Conservation (phyloP, 352 stramenopile genomes). For the Phytopythium ostracodes region DNA sequence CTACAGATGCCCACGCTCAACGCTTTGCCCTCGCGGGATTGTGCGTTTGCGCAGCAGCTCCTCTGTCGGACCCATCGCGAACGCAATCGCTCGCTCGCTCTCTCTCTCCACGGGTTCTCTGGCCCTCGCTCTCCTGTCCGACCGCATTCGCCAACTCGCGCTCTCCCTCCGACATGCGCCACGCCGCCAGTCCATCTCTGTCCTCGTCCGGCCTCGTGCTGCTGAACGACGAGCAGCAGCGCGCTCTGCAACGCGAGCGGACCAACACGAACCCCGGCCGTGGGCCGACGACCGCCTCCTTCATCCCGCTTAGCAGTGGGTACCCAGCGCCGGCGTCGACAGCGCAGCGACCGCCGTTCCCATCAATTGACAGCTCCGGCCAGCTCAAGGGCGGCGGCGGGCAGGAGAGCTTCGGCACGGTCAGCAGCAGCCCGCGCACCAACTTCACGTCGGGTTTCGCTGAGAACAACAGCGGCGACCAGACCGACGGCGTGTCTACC, state of each 20-base stretch:
- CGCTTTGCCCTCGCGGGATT: no score
- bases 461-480: constrained; percentile 28
- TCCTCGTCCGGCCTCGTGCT: constrained; percentile 24
- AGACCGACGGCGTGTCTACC: neutral
- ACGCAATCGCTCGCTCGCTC: neutral
- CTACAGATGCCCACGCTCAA: no score
- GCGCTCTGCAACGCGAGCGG: constrained; percentile 18
- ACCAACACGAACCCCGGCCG: neutral
- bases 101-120: neutral
- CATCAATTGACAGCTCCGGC: no score
- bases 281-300: neutral
- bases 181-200: neutral
- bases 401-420: constrained; percentile 9
- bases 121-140: no score
- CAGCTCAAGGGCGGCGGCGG: no score
- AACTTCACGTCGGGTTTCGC: constrained; percentile 38
- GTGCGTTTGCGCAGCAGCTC: neutral
- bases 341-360: no score
- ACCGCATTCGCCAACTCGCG: neutral
- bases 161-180: neutral
- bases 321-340: neutral
- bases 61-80: neutral
- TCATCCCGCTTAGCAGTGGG: neutral
- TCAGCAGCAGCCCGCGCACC: constrained; percentile 31
- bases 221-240: constrained; percentile 58